Conservation (phyloP, 2,329 filamentous ascomycete species). For the Exophiala sp. region DNA sequence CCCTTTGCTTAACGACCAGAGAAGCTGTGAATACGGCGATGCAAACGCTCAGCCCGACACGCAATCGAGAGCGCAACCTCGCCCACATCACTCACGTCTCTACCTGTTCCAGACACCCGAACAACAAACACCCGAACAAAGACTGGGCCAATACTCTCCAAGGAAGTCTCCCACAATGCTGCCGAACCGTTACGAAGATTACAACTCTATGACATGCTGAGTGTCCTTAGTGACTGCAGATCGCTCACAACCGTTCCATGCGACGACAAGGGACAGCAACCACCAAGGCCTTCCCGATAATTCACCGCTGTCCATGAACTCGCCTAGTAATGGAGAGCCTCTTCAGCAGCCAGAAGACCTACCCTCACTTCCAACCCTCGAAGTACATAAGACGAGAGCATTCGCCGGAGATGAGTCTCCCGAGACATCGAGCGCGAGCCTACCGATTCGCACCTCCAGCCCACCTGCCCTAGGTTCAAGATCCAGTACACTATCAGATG, state of each 20-base stretch:
- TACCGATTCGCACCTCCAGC: conserved; percentile 54
- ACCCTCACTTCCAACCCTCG: conserved; percentile 53
- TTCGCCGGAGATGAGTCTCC: conserved; percentile 48
- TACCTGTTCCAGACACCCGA: no score
- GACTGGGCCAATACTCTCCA: not conserved
- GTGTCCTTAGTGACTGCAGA: not conserved
- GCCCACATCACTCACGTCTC: no score
- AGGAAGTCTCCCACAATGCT: not conserved
- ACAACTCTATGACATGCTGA: conserved; percentile 12
- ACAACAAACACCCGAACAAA: not conserved
- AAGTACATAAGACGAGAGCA: conserved; percentile 55
- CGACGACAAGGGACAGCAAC: conserved; percentile 12
- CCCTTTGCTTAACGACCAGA: no score
- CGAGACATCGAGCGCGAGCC: conserved; percentile 48
- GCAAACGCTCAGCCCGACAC: no score
- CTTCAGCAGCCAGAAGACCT: conserved; percentile 19
- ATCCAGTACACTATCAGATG: conserved; percentile 60
- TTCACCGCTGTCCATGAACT: conserved; percentile 28
- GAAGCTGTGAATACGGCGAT: no score
- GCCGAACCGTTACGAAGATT: not conserved
- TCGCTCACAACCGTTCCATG: conserved; percentile 8
- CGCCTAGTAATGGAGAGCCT: conserved; percentile 27
- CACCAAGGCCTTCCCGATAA: conserved; percentile 9
- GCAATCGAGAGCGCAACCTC: no score
- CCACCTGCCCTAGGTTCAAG: conserved; percentile 52